These are phyloP conservation scores for Paramecium sonneborni DNA, from an alignment of 73 alveolate genomes.

Conservation along the genomic window DNA sequence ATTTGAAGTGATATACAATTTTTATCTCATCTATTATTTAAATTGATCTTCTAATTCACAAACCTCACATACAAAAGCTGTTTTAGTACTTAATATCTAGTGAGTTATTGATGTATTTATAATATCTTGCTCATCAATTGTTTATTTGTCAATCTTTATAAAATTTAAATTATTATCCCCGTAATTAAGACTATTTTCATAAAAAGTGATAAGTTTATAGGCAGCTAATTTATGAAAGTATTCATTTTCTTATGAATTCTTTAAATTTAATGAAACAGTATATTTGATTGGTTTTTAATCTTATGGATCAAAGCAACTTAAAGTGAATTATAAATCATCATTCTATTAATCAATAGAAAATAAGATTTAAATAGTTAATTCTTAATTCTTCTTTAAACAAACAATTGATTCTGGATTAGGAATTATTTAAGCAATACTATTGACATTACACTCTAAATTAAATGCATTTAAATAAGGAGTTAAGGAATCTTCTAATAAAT, in stretches of 20 bases:
- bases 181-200: background rate
- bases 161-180: background rate
- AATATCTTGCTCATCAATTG: background rate
- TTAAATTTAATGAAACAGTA: background rate
- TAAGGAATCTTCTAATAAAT: slow-evolving; percentile 66
- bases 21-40: background rate
- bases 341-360: background rate
- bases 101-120: background rate
- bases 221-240: slow-evolving; percentile 37
- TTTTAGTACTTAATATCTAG: background rate
- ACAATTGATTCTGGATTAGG: slow-evolving; percentile 9
- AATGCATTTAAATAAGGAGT: slow-evolving; percentile 68
- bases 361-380: slow-evolving; percentile 10
- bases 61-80: slow-evolving; percentile 54
- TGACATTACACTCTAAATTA: background rate
- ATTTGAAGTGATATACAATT: background rate
- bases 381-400: slow-evolving; percentile 38
- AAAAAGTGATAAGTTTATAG: background rate
- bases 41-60: slow-evolving; percentile 1
- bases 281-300: background rate
- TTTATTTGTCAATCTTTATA: background rate
- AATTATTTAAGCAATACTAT: background rate
- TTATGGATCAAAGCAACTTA: slow-evolving; percentile 28
- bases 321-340: background rate
- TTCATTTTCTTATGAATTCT: background rate